Evolutionary conservation across 345 rosid species (phyloP).

Genomic region (Dovyalis caffra): DNA sequence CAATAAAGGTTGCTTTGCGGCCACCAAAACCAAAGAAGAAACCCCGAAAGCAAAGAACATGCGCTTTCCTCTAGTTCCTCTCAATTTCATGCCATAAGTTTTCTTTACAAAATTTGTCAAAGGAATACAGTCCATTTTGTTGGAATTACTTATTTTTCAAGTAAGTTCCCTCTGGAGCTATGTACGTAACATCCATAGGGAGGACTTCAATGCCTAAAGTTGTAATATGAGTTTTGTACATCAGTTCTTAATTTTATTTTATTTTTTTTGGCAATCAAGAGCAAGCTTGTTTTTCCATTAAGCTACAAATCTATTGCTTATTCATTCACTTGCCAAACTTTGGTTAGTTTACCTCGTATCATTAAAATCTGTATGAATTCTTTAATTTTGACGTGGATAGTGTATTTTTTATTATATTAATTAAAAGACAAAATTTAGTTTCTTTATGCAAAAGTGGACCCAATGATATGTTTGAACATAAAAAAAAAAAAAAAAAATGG

Average conservation of each 20-base stretch:
- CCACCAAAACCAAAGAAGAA: slow-evolving; percentile 68
- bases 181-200: background rate
- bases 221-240: background rate
- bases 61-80: slow-evolving; percentile 41
- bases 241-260: too few relatives aligned
- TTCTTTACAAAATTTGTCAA: background rate
- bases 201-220: background rate
- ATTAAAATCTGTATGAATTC: too few relatives aligned
- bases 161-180: background rate
- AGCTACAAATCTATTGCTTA: too few relatives aligned
- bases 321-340: too few relatives aligned
- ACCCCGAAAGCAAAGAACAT: slow-evolving; percentile 37
- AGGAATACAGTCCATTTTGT: background rate
- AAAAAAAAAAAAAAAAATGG: too few relatives aligned
- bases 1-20: slow-evolving; percentile 62
- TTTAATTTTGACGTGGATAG: too few relatives aligned
- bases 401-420: too few relatives aligned
- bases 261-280: background rate
- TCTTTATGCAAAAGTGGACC: too few relatives aligned
- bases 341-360: too few relatives aligned
- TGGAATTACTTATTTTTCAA: background rate
- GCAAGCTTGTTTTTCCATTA: too few relatives aligned
- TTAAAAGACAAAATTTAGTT: too few relatives aligned
- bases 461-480: too few relatives aligned
- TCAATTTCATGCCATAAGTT: background rate